A percentile compares a stretch with the other conserved stretches of the same genome.
Evolutionary conservation across 1,284 basidiomycete genomes (phyloP).

Genomic region (Ceratobasidium sp.): DNA sequence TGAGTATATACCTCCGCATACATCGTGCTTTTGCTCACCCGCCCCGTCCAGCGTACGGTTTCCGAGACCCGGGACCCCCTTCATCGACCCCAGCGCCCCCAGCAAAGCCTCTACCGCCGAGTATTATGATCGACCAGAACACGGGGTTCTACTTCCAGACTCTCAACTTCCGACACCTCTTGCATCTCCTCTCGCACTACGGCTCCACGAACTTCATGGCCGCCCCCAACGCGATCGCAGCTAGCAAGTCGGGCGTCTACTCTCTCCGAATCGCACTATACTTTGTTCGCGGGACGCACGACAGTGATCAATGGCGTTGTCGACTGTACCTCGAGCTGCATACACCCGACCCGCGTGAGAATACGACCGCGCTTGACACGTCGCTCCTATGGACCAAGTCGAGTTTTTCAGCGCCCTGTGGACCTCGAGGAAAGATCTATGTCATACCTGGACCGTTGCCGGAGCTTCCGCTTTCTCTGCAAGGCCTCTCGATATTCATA

Average conservation of each 20-base stretch:
- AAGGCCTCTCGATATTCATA: slow-evolving; percentile 31
- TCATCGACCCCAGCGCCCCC: slow-evolving; percentile 30
- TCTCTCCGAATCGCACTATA: slow-evolving; percentile 24
- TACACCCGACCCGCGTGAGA: slow-evolving; percentile 22
- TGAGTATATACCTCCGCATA: slow-evolving; percentile 18
- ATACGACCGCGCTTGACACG: slow-evolving; percentile 1
- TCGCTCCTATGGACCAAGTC: slow-evolving; percentile 9
- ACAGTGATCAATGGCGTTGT: slow-evolving; percentile 38
- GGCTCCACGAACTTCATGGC: slow-evolving; percentile 35
- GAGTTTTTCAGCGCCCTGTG: slow-evolving; percentile 4
- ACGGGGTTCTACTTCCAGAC: slow-evolving; percentile 27
- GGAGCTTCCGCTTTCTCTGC: slow-evolving; percentile 29
- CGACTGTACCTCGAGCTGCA: slow-evolving; percentile 39
- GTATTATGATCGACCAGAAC: slow-evolving; percentile 21
- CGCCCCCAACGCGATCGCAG: slow-evolving; percentile 32
- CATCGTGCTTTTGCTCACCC: slow-evolving; percentile 13
- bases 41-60: slow-evolving; percentile 25
- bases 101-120: slow-evolving; percentile 28
- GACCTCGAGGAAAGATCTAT: slow-evolving; percentile 37
- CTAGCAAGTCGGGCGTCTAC: slow-evolving; percentile 34
- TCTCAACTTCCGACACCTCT: slow-evolving; percentile 39
- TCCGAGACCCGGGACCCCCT: slow-evolving; percentile 40
- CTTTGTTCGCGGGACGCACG: slow-evolving; percentile 33
- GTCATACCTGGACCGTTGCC: slow-evolving; percentile 39
- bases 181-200: slow-evolving; percentile 39